These are phyloP conservation scores for Kwoniella shandongensis DNA, from an alignment of 768 basidiomycete genomes.

Conservation along the genomic window DNA sequence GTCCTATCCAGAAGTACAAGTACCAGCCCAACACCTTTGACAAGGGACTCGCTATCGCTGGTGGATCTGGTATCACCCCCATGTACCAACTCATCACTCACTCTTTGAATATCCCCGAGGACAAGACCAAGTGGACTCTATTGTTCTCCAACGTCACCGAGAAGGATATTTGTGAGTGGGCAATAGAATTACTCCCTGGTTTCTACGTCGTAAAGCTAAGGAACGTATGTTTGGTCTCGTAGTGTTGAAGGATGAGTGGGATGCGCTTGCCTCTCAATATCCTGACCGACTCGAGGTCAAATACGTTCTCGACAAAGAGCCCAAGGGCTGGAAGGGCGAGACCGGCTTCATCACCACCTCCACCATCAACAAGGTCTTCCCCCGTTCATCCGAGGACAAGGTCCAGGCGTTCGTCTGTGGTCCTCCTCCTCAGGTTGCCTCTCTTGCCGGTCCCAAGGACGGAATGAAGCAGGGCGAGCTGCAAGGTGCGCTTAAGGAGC, in stretches of 20 bases:
- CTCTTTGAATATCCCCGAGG: conserved; percentile 66
- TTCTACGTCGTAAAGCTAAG: background rate
- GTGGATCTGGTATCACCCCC: conserved; percentile 79
- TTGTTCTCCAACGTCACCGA: conserved; percentile 88
- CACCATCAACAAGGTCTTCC: conserved; percentile 71
- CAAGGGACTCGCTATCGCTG: conserved; percentile 83
- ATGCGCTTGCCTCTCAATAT: conserved; percentile 55
- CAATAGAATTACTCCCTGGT: conserved; percentile 46
- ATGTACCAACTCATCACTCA: conserved; percentile 64
- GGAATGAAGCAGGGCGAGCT: conserved; percentile 83
- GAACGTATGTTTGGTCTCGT: background rate
- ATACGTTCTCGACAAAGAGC: conserved; percentile 80
- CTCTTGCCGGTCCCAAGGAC: conserved; percentile 83
- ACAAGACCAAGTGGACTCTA: conserved; percentile 93
- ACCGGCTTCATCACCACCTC: conserved; percentile 75
- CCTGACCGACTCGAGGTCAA: conserved; percentile 68
- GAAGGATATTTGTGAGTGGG: conserved; percentile 78
- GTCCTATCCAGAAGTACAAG: conserved; percentile 81
- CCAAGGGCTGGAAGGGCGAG: conserved; percentile 63
- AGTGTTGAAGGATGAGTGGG: conserved; percentile 54
- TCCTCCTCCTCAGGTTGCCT: conserved; percentile 79
- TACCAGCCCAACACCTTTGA: conserved; percentile 68
- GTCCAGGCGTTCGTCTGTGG: conserved; percentile 89
- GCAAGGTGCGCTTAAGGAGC: conserved; percentile 78
- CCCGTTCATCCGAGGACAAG: conserved; percentile 66